Conservation (phyloP, 1,284 basidiomycete genomes). For the Puccinia sorghi region DNA sequence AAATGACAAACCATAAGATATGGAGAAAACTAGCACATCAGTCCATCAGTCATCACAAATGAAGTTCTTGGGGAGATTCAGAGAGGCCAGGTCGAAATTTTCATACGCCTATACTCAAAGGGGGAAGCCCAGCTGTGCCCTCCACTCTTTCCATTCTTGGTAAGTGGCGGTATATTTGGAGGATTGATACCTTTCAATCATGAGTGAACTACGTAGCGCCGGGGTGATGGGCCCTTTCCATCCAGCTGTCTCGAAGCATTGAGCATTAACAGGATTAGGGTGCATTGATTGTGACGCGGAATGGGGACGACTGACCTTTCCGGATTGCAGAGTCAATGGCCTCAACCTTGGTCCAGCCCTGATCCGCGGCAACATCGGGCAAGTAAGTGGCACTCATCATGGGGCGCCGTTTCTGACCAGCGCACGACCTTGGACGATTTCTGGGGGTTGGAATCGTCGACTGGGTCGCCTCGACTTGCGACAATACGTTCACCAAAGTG, state of each 20-base stretch:
- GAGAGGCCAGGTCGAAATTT: neutral
- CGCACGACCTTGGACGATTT: slow-evolving; percentile 55
- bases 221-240: slow-evolving; percentile 77
- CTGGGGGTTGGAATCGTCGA: slow-evolving; percentile 27
- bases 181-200: slow-evolving; percentile 82
- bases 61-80: neutral
- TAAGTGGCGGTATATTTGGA: slow-evolving; percentile 71
- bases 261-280: neutral
- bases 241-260: slow-evolving; percentile 29
- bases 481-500: slow-evolving; percentile 24
- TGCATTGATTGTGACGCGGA: neutral
- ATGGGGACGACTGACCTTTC: slow-evolving; percentile 72
- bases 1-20: no score
- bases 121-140: slow-evolving; percentile 34
- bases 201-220: slow-evolving; percentile 73
- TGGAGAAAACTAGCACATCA: no score
- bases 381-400: slow-evolving; percentile 85
- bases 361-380: slow-evolving; percentile 87
- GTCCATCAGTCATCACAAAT: neutral
- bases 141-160: slow-evolving; percentile 65
- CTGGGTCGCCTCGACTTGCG: slow-evolving; percentile 1
- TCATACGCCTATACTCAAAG: slow-evolving; percentile 13
- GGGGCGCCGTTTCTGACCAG: slow-evolving; percentile 62
- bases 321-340: slow-evolving; percentile 85
- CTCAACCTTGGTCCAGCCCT: slow-evolving; percentile 88